Evolutionary conservation across 768 basidiomycete species (phyloP), one percentile per base, ranked within the genome.

Genomic region (Xerocomus brunneocitrinus): DNA sequence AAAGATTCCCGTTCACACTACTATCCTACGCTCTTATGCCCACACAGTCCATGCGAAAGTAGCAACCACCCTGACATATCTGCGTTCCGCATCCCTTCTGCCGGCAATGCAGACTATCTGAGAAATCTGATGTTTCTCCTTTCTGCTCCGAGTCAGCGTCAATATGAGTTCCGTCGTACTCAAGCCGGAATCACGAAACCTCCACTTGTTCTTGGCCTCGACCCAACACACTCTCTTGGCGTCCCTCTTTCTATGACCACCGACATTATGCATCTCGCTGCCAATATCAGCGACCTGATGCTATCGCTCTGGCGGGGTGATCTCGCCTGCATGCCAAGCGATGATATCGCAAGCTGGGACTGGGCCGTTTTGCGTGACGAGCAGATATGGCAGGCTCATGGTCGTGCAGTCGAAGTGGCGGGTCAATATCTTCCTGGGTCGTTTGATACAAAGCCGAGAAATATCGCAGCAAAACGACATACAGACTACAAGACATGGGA

Each of bases 401-500:
- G 50, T 12, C 8, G 5, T 5, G 24, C 50, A 22, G 36, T 52
- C 12, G 10, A 28, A 8, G 24, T 7, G 19, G 43, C 50, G 4
- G 50, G 50, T 1, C 4, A 2, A 5, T 14, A 38, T 30, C 22
- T 52, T 5, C 51, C 51, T 13, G 27, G 44, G 1, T 39, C 19
- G 1, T 52, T 52, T 39, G 49, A 27, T 34, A 40, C 45, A 0
- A 53, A 58, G 19, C 65, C 62, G 12, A 53, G 59, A 0, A 65
- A 67, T 35, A 49, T 52, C 14, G 62, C 62, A 1, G 53, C 62
- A 40, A 62, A 62, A 24, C 53, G 60, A 13, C 59, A 61, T 47
- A 61, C 36, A 38, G 56, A 54, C 14, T 66, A 66, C 45, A 64
- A 66, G 25, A 58, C 63, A 0, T 57, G 55, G 46, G 65, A 66